A percentile compares a stretch with the other conserved stretches of the same genome.
Conservation (phyloP, 495 filamentous ascomycete species). For the Trichocladium uniseriatum region DNA sequence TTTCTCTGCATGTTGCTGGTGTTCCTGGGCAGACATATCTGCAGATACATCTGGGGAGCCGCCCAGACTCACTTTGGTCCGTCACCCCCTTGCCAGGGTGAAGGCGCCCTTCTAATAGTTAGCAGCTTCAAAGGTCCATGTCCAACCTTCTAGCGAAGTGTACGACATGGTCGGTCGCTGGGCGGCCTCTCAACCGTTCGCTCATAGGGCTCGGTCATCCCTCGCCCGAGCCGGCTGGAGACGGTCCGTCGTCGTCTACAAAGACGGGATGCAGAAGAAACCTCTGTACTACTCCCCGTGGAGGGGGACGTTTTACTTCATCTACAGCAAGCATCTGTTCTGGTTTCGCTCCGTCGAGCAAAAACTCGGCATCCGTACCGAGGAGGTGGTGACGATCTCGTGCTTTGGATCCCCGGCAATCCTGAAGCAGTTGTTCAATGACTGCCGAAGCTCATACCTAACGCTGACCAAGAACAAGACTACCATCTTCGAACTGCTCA, state of each 20-base stretch:
- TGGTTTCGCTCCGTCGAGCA: slow-evolving; percentile 17
- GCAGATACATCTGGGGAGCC: slow-evolving; percentile 18
- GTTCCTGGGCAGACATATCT: slow-evolving; percentile 21
- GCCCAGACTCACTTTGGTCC: slow-evolving; percentile 27
- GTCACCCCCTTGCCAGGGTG: slow-evolving; percentile 11
- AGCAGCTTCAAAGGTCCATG: slow-evolving; percentile 23
- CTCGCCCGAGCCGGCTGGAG: slow-evolving; percentile 18
- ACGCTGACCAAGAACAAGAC: slow-evolving; percentile 5
- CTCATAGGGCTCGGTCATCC: slow-evolving; percentile 16
- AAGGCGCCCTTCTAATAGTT: slow-evolving; percentile 16
- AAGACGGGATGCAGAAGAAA: slow-evolving; percentile 21
- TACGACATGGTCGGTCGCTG: slow-evolving; percentile 25
- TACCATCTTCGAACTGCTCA: slow-evolving; percentile 1
- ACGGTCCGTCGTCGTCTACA: slow-evolving; percentile 1
- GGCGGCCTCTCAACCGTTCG: slow-evolving; percentile 21
- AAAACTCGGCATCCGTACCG: slow-evolving; percentile 5
- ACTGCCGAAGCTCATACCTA: not conserved
- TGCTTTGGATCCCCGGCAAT: not conserved
- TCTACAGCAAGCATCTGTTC: slow-evolving; percentile 22
- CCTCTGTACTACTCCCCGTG: slow-evolving; percentile 23
- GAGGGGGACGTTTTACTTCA: slow-evolving; percentile 24
- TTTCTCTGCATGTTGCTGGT: slow-evolving; percentile 19
- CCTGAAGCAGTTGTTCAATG: slow-evolving; percentile 1
- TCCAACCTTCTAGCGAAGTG: slow-evolving; percentile 23
- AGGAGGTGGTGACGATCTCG: slow-evolving; percentile 9